phyloP scores from a whole-genome alignment of 257 asterid species.

The Handroanthus guayacan region DNA sequence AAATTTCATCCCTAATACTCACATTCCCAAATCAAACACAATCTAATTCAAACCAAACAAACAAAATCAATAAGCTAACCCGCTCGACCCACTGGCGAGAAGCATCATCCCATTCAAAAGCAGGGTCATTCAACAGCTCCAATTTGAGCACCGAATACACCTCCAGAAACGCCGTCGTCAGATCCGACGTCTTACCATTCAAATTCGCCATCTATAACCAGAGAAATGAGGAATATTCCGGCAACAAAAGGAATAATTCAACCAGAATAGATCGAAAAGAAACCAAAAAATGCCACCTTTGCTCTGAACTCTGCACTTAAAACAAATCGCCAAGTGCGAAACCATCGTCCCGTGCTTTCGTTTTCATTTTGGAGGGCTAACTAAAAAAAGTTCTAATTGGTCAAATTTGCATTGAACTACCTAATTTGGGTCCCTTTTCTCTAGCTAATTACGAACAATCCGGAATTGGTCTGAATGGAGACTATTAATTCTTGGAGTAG shows the following conservation, averaged over 20 bases:
- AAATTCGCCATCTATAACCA: slow-evolving; percentile 32
- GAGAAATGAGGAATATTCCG: not conserved
- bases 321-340: too few relatives aligned
- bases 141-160: slow-evolving; percentile 65
- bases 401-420: too few relatives aligned
- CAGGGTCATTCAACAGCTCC: slow-evolving; percentile 62
- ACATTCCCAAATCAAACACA: not conserved
- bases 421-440: too few relatives aligned
- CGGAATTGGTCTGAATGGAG: too few relatives aligned
- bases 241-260: not conserved
- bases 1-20: not conserved
- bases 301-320: not conserved
- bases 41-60: not conserved
- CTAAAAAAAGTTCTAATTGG: too few relatives aligned
- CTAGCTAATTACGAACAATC: too few relatives aligned
- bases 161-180: slow-evolving; percentile 46
- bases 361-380: too few relatives aligned
- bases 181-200: slow-evolving; percentile 40
- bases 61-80: slow-evolving; percentile 37
- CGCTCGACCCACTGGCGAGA: slow-evolving; percentile 75
- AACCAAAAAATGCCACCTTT: not conserved
- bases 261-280: not conserved
- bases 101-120: slow-evolving; percentile 63
- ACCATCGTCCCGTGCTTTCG: too few relatives aligned
- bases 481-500: too few relatives aligned